A percentile compares a stretch with the other conserved stretches of the same genome.
These are phyloP conservation scores for Chlorella vulgaris DNA, from an alignment of 139 green algal genomes.

Conservation along the genomic window DNA sequence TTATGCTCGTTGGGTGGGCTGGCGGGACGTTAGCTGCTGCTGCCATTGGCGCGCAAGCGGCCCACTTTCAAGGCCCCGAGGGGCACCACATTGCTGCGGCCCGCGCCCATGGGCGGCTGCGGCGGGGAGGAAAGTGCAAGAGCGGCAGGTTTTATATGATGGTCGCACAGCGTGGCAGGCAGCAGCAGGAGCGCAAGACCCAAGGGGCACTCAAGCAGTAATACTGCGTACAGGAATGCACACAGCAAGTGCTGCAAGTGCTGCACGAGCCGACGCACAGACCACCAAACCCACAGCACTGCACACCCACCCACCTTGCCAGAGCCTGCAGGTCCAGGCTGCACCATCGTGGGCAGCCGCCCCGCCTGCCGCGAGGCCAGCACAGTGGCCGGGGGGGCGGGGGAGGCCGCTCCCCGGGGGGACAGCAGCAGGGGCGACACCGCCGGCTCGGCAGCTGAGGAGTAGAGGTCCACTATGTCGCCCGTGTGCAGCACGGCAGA, in stretches of 20 bases:
- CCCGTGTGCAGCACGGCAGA: slow-evolving; percentile 7
- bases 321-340: too few relatives aligned
- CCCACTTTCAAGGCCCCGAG: neutral
- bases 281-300: too few relatives aligned
- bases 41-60: neutral
- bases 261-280: too few relatives aligned
- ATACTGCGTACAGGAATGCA: too few relatives aligned
- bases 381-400: too few relatives aligned
- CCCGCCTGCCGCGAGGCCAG: too few relatives aligned
- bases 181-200: too few relatives aligned
- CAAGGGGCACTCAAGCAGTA: too few relatives aligned
- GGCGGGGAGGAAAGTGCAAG: neutral
- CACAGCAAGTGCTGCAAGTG: too few relatives aligned
- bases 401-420: too few relatives aligned
- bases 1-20: too few relatives aligned
- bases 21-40: neutral
- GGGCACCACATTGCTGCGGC: slow-evolving; percentile 29
- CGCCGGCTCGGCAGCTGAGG: neutral
- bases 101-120: neutral
- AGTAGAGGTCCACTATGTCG: slow-evolving; percentile 42
- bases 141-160: neutral
- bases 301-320: neutral
- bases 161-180: neutral
- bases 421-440: neutral
- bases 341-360: neutral